Percentiles rank a stretch among this genome's conserved stretches.
Evolutionary conservation across 495 filamentous ascomycete species (phyloP).

Genomic region (Penicillium riverlandense): DNA sequence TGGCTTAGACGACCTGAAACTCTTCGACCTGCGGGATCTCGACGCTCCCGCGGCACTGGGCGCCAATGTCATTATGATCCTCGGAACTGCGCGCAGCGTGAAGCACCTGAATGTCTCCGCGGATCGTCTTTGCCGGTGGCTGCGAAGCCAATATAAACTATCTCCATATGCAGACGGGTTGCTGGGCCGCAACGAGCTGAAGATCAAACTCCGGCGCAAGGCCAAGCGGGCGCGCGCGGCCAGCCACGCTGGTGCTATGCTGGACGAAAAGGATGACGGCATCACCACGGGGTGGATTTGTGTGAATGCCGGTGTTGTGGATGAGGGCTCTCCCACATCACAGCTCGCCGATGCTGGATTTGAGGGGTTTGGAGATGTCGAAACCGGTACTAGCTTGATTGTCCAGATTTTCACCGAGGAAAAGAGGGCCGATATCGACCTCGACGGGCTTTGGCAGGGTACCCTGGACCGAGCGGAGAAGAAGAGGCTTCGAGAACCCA

Average conservation of each 20-base stretch:
- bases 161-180: conserved; percentile 77
- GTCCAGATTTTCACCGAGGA: conserved; percentile 87
- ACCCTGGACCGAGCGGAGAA: conserved; percentile 37
- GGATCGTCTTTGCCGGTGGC: conserved; percentile 79
- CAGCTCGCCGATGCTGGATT: conserved; percentile 34
- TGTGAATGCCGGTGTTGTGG: conserved; percentile 73
- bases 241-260: conserved; percentile 44
- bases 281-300: conserved; percentile 93
- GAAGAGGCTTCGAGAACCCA: conserved; percentile 18
- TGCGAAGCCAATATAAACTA: conserved; percentile 64
- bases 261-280: conserved; percentile 62
- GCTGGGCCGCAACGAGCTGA: conserved; percentile 83
- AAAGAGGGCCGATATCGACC: conserved; percentile 72
- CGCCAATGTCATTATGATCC: conserved; percentile 80
- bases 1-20: conserved; percentile 67
- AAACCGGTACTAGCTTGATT: conserved; percentile 58
- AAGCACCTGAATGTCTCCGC: conserved; percentile 91
- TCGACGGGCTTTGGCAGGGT: conserved; percentile 73
- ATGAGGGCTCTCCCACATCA: conserved; percentile 35
- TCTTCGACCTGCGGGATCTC: conserved; percentile 76
- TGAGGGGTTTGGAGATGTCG: conserved; percentile 67
- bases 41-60: conserved; percentile 85
- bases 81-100: conserved; percentile 88
- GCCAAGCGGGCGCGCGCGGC: conserved; percentile 71
- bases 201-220: conserved; percentile 73